Evolutionary conservation across 371 early-diverging fungal genomes (phyloP).

Genomic region (Lichtheimia corymbifera): DNA sequence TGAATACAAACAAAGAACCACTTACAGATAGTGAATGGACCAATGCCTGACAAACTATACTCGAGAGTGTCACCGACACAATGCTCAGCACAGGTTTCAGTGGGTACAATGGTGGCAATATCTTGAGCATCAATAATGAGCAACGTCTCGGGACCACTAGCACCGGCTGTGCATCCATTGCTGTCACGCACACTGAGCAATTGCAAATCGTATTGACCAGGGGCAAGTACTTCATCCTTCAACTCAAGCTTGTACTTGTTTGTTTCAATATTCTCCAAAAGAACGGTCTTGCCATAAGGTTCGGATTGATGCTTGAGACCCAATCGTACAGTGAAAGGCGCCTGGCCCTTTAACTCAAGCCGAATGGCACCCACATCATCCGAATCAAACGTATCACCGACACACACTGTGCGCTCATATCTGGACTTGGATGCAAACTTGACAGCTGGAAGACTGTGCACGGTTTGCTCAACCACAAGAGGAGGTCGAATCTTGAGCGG

Average conservation of each 20-base stretch:
- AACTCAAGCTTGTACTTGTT: slow-evolving; percentile 31
- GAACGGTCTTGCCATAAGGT: slow-evolving; percentile 24
- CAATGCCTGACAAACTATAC: slow-evolving; percentile 43
- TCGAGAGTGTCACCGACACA: slow-evolving; percentile 58
- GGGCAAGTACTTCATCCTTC: slow-evolving; percentile 24
- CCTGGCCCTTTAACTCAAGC: slow-evolving; percentile 43
- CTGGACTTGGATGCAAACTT: slow-evolving; percentile 22
- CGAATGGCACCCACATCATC: slow-evolving; percentile 32
- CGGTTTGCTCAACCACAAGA: slow-evolving; percentile 39
- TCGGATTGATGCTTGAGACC: slow-evolving; percentile 42
- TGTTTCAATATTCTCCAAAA: slow-evolving; percentile 31
- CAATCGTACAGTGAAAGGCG: slow-evolving; percentile 48
- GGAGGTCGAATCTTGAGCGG: slow-evolving; percentile 24
- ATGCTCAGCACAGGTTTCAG: slow-evolving; percentile 32
- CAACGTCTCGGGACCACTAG: slow-evolving; percentile 18
- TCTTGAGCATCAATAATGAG: slow-evolving; percentile 40
- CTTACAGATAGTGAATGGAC: slow-evolving; percentile 42
- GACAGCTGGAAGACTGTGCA: slow-evolving; percentile 42
- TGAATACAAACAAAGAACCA: background rate
- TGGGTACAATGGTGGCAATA: slow-evolving; percentile 43
- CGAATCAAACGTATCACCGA: slow-evolving; percentile 38
- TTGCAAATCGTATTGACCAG: slow-evolving; percentile 43
- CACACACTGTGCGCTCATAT: slow-evolving; percentile 38
- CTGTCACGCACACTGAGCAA: slow-evolving; percentile 43
- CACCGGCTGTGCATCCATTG: slow-evolving; percentile 38